Evolutionary conservation across 768 basidiomycete genomes (phyloP).

Genomic region (Tremella fuciformis): DNA sequence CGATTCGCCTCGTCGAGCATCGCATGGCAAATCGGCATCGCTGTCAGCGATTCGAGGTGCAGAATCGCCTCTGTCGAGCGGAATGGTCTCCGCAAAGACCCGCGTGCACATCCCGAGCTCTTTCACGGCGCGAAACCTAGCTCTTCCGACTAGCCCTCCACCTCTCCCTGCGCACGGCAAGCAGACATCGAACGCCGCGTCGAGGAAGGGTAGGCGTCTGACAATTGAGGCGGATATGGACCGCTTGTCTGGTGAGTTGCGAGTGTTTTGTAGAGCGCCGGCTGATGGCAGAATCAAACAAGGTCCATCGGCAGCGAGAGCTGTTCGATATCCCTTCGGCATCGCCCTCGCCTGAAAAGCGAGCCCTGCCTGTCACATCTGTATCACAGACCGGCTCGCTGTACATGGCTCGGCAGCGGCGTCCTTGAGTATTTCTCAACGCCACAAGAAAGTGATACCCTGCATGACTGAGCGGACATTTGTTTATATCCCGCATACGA

Average conservation of each 20-base stretch:
- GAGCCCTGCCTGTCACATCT: not conserved
- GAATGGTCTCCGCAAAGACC: not conserved
- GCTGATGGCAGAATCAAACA: constrained; percentile 19
- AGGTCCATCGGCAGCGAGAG: constrained; percentile 14
- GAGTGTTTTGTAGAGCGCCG: not conserved
- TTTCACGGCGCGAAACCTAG: constrained; percentile 42
- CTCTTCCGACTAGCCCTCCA: constrained; percentile 32
- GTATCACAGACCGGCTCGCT: constrained; percentile 7
- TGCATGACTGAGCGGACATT: not conserved
- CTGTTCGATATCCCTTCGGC: constrained; percentile 15
- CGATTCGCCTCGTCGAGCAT: constrained; percentile 6
- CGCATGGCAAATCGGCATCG: constrained; percentile 31
- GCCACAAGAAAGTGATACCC: constrained; percentile 8
- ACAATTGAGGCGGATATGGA: constrained; percentile 51
- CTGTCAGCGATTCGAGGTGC: constrained; percentile 12
- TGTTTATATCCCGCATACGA: constrained; percentile 7
- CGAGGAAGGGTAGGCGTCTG: constrained; percentile 35
- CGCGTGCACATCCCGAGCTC: constrained; percentile 27
- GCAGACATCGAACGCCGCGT: constrained; percentile 34
- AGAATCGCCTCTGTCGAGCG: constrained; percentile 6
- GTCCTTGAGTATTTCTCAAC: no score
- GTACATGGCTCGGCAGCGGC: constrained; percentile 14
- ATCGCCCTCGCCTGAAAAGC: constrained; percentile 19
- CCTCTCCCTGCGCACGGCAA: constrained; percentile 40
- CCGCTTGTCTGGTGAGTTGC: constrained; percentile 35